Percentiles rank a stretch among this genome's conserved stretches.
Evolutionary conservation across 148 eudicot species (phyloP).

Genomic region (Vaccinium myrtillus): DNA sequence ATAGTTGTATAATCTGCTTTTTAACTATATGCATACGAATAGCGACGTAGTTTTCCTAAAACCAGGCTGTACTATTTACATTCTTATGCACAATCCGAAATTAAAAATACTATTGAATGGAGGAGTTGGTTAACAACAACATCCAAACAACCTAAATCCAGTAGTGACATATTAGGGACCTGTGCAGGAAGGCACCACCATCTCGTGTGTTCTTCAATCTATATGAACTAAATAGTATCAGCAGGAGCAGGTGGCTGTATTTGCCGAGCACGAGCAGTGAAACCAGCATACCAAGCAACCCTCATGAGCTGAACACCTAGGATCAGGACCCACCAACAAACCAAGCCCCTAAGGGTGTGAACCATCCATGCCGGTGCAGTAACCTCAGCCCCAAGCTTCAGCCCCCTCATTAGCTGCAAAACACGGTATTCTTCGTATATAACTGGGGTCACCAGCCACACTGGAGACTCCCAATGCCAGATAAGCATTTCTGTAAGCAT

Average conservation of each 20-base stretch:
- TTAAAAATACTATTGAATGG: background rate
- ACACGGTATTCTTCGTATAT: constrained; percentile 83
- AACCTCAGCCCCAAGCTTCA: constrained; percentile 86
- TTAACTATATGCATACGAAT: background rate
- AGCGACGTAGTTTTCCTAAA: too few relatives aligned
- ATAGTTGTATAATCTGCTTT: background rate
- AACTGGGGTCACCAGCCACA: constrained; percentile 93
- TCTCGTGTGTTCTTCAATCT: constrained; percentile 1
- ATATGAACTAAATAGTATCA: constrained; percentile 9
- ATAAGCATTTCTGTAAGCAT: constrained; percentile 83
- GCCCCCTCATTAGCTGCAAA: constrained; percentile 93
- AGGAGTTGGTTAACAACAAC: background rate
- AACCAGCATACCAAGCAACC: constrained; percentile 98
- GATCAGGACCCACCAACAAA: constrained; percentile 94
- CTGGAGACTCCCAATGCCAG: constrained; percentile 96
- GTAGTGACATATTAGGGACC: background rate
- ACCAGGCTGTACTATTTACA: background rate
- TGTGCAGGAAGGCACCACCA: background rate
- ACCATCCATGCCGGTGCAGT: constrained; percentile 70
- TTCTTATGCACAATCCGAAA: background rate
- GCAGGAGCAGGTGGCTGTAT: constrained; percentile 25
- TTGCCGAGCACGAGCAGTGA: constrained; percentile 48
- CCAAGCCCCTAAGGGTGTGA: constrained; percentile 75
- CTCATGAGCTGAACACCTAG: constrained; percentile 98
- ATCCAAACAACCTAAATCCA: constrained; percentile 2